Evolutionary conservation across 164 flowering plant species (phyloP), one percentile per base, ranked within the genome.

Genomic region (Santalum album): DNA sequence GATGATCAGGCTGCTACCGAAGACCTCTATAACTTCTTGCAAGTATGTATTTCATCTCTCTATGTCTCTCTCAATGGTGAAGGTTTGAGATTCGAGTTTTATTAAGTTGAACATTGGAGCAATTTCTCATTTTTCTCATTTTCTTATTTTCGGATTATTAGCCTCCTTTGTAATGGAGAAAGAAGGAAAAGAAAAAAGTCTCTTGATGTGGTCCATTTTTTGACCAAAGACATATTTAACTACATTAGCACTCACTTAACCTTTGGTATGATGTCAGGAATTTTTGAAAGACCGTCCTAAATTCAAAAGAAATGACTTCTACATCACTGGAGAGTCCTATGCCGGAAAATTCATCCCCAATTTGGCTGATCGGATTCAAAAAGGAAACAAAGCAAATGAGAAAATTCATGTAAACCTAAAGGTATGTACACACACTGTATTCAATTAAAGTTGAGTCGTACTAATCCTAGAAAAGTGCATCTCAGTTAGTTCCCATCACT

Each of bases 381-480:
- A 38, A 61, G 95, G 87, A 59, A 89, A 89, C 76, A 84, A 80
- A 63, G 79, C 72, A 40, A 79, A 84, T 48, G 77, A 86, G 56
- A 90, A 91, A 49, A 66, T 74, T 62, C 87, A 75, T 45, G 73
- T 89, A 42, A 89, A 89, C 62, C 64, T 87, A 48, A 87, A 84
- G 87, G 95, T 76, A 65, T 35, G 14, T 39, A 43, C 36, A 0
- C 19, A 32, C 12, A n/a, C 17, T 45, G 36, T 4, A 35, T n/a
- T n/a, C n/a, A n/a, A n/a, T n/a, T n/a, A n/a, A n/a, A n/a, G n/a
- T n/a, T n/a, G n/a, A n/a, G n/a, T n/a, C n/a, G n/a, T n/a, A n/a
- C n/a, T n/a, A n/a, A n/a, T n/a, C n/a, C n/a, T n/a, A n/a, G n/a
- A n/a, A n/a, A n/a, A n/a, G n/a, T n/a, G n/a, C n/a, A n/a, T n/a